Conservation (phyloP, 441 rosid genomes). For the Erysimum pusillum region DNA sequence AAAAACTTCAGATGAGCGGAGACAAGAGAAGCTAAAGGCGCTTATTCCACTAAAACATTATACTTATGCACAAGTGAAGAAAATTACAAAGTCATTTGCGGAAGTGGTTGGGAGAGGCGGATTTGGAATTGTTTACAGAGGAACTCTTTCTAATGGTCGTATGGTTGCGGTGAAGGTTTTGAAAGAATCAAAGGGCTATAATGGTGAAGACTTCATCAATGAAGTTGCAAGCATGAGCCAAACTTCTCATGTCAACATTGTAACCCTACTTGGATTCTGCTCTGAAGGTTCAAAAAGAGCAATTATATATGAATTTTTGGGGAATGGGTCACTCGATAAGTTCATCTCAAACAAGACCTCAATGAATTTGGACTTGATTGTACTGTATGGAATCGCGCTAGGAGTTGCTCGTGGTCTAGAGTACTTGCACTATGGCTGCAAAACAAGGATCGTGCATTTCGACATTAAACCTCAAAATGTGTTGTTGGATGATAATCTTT, state of each 20-base stretch:
- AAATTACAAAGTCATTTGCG: conserved; percentile 45
- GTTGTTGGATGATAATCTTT: conserved; percentile 18
- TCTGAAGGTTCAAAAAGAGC: conserved; percentile 36
- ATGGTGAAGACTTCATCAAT: conserved; percentile 51
- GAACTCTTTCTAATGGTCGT: conserved; percentile 11
- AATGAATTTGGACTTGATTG: conserved; percentile 4
- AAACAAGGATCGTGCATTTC: conserved; percentile 59
- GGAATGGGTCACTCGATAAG: conserved; percentile 49
- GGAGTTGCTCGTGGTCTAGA: conserved; percentile 57
- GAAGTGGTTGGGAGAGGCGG: conserved; percentile 52
- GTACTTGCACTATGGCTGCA: conserved; percentile 59
- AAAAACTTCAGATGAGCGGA: not conserved
- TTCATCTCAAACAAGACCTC: conserved; percentile 22
- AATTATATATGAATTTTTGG: conserved; percentile 44
- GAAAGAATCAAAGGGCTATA: conserved; percentile 13
- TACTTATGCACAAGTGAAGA: conserved; percentile 28
- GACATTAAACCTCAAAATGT: conserved; percentile 64
- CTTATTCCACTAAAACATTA: conserved; percentile 25
- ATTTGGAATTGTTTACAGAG: conserved; percentile 50
- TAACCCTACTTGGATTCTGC: conserved; percentile 50
- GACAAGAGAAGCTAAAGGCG: not conserved
- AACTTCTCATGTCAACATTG: conserved; percentile 56
- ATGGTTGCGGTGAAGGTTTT: not conserved
- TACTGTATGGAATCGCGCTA: conserved; percentile 36
- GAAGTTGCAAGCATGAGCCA: conserved; percentile 54